These are phyloP conservation scores for Candida palmyrensis DNA, from an alignment of 805 yeast genomes.

Conservation along the genomic window DNA sequence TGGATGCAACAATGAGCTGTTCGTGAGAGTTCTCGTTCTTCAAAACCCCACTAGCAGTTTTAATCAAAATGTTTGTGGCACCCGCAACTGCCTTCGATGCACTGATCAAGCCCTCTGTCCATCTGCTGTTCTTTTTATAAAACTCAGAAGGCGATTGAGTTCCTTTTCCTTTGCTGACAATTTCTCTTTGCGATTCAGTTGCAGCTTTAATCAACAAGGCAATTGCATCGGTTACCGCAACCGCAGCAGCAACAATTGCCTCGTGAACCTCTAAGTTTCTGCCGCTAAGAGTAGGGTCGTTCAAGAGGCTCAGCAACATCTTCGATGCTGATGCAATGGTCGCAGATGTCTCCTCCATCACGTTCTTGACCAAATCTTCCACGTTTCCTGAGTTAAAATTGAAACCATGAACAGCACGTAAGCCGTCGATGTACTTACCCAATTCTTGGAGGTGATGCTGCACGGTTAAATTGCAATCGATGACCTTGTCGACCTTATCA, in stretches of 20 bases:
- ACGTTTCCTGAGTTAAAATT: constrained; percentile 44
- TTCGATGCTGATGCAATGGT: constrained; percentile 63
- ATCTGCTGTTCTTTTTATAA: constrained; percentile 80
- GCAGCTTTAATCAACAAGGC: constrained; percentile 69
- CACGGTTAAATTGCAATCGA: constrained; percentile 67
- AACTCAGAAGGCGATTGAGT: constrained; percentile 63
- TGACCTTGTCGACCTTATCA: constrained; percentile 71
- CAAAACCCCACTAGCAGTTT: constrained; percentile 82
- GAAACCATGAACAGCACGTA: constrained; percentile 31
- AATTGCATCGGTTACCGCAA: constrained; percentile 75
- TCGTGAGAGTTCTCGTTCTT: constrained; percentile 63
- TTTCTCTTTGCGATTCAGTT: constrained; percentile 76
- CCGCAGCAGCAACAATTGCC: constrained; percentile 72
- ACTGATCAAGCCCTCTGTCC: constrained; percentile 91
- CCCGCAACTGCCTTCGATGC: constrained; percentile 86
- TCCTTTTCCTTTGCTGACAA: constrained; percentile 68
- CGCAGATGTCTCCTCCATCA: constrained; percentile 67
- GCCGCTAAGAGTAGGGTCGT: constrained; percentile 48
- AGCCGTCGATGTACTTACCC: constrained; percentile 48
- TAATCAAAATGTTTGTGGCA: constrained; percentile 74
- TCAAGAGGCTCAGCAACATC: constrained; percentile 49
- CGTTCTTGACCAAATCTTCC: constrained; percentile 67
- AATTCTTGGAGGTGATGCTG: constrained; percentile 66
- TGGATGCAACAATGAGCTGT: constrained; percentile 83
- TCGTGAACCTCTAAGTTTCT: constrained; percentile 67